A percentile compares a stretch with the other conserved stretches of the same genome.
These are phyloP conservation scores for Puccinia novopanici DNA, from an alignment of 1,284 basidiomycete species.

Conservation along the genomic window DNA sequence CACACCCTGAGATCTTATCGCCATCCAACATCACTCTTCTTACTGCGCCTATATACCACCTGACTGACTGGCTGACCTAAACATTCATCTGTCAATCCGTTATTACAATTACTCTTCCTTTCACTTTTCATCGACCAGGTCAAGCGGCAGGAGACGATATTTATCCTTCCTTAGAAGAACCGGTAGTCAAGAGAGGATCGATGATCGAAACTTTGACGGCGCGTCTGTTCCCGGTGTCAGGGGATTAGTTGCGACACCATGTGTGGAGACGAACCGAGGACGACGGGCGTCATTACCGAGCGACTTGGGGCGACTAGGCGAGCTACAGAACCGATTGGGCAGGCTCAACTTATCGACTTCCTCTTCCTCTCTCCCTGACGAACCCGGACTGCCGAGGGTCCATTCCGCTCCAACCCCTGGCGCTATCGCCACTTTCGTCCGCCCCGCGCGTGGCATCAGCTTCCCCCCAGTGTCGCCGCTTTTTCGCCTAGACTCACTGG, in stretches of 20 bases:
- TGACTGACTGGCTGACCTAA: not conserved
- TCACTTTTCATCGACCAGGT: not conserved
- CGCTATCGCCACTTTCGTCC: not conserved
- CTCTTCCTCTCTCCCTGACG: not conserved
- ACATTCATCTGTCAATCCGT: not conserved
- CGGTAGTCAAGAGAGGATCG: not conserved
- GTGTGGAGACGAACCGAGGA: not conserved
- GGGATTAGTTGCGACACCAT: not conserved
- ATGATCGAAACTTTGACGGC: constrained; percentile 8
- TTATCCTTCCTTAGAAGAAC: not conserved
- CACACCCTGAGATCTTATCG: not conserved
- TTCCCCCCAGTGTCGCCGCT: not conserved
- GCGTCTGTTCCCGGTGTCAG: not conserved
- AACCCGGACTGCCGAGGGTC: not conserved
- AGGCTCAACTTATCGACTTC: not conserved
- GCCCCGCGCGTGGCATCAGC: not conserved
- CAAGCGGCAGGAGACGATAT: not conserved
- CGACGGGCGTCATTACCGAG: not conserved
- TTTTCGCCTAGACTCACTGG: not conserved
- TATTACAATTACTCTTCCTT: not conserved
- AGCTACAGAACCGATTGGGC: not conserved
- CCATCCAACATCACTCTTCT: not conserved
- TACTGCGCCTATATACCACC: not conserved
- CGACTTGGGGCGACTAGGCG: not conserved
- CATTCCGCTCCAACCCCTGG: not conserved